Base-by-base conservation (phyloP, 805 yeast species). In the Torulaspora franciscae region DNA sequence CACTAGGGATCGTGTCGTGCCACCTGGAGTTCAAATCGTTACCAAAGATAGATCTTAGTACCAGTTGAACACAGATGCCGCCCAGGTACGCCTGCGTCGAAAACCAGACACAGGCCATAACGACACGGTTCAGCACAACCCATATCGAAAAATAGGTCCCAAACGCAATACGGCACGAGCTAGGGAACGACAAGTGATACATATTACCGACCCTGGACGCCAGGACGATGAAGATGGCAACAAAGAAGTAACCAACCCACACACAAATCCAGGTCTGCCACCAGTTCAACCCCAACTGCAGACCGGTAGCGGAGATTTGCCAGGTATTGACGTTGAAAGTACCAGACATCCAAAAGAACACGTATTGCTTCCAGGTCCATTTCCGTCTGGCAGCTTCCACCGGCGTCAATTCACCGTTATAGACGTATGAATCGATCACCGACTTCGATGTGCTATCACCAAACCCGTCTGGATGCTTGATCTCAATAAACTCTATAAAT, bases 201-300 rank as follows among this genome's bases (percentile, higher is more conserved):
- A 76, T 76, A 29, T 88, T 76, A 56, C 96, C 97, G 37, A 86
- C 78, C 54, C 95, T 73, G 17, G 95, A 85, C 28, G 83, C 75
- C 15, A 80, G 58, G 7, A 79, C 76, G 26, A 89, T 81, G 58
- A 86, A 87, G 2, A 74, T 55, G 42, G 85, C 90, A 51, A 87
- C 81, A 38, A 85, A 68, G 19, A 74, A 59, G 64, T 89, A 89
- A 4, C 96, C 96, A 11, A 87, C 52, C 93, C 95, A 86, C 22
- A 89, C 90, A 8, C 91, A 77, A 33, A 88, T 70, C 95, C 96
- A 89, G 3, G 85, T 80, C 61, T 82, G 90, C 95, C 95, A 89
- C 95, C 95, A 88, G 10, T 82, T 76, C 65, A 89, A 68, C 10
- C 95, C 95, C 23, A 81, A 79, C 45, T 74, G 72, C 46, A 85